Percentiles rank a stretch among this genome's conserved stretches.
Conservation (phyloP, 2,329 filamentous ascomycete genomes). For the Zasmidium angulare region DNA sequence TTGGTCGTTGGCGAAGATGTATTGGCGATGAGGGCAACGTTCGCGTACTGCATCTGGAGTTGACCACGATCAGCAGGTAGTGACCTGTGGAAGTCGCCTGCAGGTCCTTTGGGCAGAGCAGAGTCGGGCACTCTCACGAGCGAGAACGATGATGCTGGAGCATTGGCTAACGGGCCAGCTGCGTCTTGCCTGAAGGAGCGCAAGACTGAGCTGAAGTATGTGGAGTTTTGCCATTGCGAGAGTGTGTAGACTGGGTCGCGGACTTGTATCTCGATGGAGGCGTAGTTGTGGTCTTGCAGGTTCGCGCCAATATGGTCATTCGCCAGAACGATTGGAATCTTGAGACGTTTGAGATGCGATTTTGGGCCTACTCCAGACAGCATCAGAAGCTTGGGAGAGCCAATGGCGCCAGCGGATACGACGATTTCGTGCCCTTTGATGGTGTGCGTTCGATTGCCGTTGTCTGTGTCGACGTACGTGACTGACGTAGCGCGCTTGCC, state of each 20-base stretch:
- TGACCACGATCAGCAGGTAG: constrained; percentile 6
- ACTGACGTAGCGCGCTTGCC: constrained; percentile 8
- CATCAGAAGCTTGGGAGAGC: constrained; percentile 64
- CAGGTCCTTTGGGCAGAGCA: neutral
- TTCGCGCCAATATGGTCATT: constrained; percentile 62
- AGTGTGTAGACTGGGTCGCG: neutral
- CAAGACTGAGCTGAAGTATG: neutral
- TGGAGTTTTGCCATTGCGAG: constrained; percentile 33
- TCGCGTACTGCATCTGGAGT: constrained; percentile 9
- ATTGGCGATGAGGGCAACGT: neutral
- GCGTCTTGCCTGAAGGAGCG: neutral
- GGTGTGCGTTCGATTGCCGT: constrained; percentile 10
- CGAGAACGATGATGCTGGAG: neutral
- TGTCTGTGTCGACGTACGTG: constrained; percentile 1
- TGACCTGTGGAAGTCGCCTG: constrained; percentile 2
- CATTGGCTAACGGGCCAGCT: neutral
- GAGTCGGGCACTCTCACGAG: neutral
- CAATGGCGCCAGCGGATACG: constrained; percentile 56
- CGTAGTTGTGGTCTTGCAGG: constrained; percentile 42
- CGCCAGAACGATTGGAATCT: constrained; percentile 56
- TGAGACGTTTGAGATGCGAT: constrained; percentile 51
- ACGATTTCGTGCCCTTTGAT: constrained; percentile 43
- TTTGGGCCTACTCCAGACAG: constrained; percentile 62
- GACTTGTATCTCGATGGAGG: constrained; percentile 30
- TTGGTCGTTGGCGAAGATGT: constrained; percentile 4